A percentile compares a stretch with the other conserved stretches of the same genome.
phyloP scores from a whole-genome alignment of 805 yeast genomes.

The Metschnikowia orientalis region DNA sequence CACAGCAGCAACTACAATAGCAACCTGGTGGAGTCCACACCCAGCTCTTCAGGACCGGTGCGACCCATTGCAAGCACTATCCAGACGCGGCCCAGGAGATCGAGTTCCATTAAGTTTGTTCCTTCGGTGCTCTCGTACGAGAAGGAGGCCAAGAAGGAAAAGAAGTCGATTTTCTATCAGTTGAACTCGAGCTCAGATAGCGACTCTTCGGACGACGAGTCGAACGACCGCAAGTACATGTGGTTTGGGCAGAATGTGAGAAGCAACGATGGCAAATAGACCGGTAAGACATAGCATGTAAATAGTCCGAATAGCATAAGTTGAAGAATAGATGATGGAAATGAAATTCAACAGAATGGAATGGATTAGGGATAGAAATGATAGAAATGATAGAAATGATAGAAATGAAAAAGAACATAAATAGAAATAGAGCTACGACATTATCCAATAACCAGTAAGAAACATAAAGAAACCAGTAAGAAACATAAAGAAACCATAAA shows the following conservation, averaged over 20 bases:
- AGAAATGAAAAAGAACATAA: too few species aligned
- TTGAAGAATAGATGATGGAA: too few species aligned
- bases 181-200: slow-evolving; percentile 18
- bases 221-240: slow-evolving; percentile 20
- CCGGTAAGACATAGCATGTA: not conserved
- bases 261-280: too few species aligned
- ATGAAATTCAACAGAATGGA: too few species aligned
- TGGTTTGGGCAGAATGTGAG: slow-evolving; percentile 39
- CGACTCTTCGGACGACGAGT: slow-evolving; percentile 14
- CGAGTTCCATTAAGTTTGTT: slow-evolving; percentile 30
- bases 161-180: slow-evolving; percentile 29
- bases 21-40: slow-evolving; percentile 1
- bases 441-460: too few species aligned
- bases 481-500: too few species aligned
- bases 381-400: too few species aligned
- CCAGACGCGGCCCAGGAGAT: slow-evolving; percentile 13
- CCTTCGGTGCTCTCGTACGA: slow-evolving; percentile 21
- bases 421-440: too few species aligned
- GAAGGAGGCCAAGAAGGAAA: slow-evolving; percentile 8
- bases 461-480: too few species aligned
- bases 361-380: too few species aligned
- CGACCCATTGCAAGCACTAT: not conserved
- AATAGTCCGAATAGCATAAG: too few species aligned
- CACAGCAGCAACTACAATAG: too few species aligned
- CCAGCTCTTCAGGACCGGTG: not conserved